phyloP scores from a whole-genome alignment of 2,329 filamentous ascomycete genomes.

The Pseudogymnoascus verrucosus region DNA sequence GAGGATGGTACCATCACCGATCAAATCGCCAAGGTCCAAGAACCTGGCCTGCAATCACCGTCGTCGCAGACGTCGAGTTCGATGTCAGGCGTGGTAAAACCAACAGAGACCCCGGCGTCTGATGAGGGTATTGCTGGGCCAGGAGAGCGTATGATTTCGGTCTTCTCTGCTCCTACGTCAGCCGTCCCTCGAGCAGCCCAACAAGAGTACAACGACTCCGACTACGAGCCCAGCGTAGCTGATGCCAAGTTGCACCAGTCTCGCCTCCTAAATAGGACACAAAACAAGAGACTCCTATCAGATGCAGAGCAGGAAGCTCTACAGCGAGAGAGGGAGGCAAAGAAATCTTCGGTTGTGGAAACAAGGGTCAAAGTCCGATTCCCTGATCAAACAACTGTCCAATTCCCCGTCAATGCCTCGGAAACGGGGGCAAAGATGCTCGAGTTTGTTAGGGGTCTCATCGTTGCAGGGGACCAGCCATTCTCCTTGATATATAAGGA shows the following conservation, averaged over 20 bases:
- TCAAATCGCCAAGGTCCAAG: constrained; percentile 8
- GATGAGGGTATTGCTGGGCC: constrained; percentile 22
- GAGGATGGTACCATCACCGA: constrained; percentile 16
- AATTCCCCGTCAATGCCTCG: constrained; percentile 58
- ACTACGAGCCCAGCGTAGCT: constrained; percentile 67
- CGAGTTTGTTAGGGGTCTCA: constrained; percentile 61
- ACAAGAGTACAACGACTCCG: constrained; percentile 57
- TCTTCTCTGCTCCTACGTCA: constrained; percentile 73
- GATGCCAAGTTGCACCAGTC: constrained; percentile 70
- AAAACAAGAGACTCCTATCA: constrained; percentile 71
- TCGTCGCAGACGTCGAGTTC: constrained; percentile 9
- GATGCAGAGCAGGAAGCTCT: constrained; percentile 67
- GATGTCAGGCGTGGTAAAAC: constrained; percentile 5
- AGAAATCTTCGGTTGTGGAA: constrained; percentile 55
- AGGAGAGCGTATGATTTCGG: constrained; percentile 46
- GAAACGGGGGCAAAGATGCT: constrained; percentile 70
- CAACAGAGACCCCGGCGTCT: constrained; percentile 12
- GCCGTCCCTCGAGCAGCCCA: constrained; percentile 68
- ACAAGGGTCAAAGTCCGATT: constrained; percentile 77
- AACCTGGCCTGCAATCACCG: constrained; percentile 4
- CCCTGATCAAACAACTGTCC: constrained; percentile 73
- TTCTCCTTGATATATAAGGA: constrained; percentile 57
- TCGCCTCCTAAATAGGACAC: constrained; percentile 43
- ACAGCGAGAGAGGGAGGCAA: constrained; percentile 56
- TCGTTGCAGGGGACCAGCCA: constrained; percentile 54